A percentile compares a stretch with the other conserved stretches of the same genome.
Evolutionary conservation across 768 basidiomycete species (phyloP).

Genomic region (Suillus clintonianus): DNA sequence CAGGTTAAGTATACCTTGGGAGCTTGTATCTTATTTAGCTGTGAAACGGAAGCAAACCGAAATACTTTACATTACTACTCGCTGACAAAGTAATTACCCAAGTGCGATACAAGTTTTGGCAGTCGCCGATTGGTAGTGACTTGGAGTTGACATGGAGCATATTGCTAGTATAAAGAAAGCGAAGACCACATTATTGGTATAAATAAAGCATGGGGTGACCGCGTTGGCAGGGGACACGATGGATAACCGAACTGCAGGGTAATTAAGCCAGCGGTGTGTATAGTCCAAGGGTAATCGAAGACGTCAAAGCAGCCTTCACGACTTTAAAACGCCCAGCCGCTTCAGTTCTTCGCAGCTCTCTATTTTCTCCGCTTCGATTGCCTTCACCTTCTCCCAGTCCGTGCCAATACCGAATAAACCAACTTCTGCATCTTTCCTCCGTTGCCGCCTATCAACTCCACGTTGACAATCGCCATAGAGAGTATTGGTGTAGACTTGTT

Average conservation of each 20-base stretch:
- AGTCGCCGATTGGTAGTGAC: too few relatives aligned
- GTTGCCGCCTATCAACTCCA: constrained; percentile 66
- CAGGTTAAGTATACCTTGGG: neutral
- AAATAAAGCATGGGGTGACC: constrained; percentile 25
- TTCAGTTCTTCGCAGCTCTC: constrained; percentile 79
- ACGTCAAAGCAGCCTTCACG: constrained; percentile 4
- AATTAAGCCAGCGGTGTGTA: constrained; percentile 8
- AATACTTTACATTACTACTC: neutral
- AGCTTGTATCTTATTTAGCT: neutral
- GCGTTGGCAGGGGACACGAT: constrained; percentile 10
- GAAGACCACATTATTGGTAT: constrained; percentile 17
- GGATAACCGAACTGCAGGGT: neutral
- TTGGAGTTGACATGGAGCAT: neutral
- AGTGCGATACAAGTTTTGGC: too few relatives aligned
- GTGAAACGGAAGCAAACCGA: neutral
- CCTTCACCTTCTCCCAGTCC: constrained; percentile 86
- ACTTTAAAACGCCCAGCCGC: constrained; percentile 57
- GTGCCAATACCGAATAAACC: constrained; percentile 92
- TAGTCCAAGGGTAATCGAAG: constrained; percentile 15
- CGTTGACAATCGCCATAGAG: constrained; percentile 73
- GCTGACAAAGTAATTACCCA: too few relatives aligned
- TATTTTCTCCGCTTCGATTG: constrained; percentile 69
- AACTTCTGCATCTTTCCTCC: constrained; percentile 70
- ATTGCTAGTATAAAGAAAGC: neutral
- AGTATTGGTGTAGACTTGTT: constrained; percentile 70